These are phyloP conservation scores for Cotoneaster glaucophyllus DNA, from an alignment of 306 rosid species.

Conservation along the genomic window DNA sequence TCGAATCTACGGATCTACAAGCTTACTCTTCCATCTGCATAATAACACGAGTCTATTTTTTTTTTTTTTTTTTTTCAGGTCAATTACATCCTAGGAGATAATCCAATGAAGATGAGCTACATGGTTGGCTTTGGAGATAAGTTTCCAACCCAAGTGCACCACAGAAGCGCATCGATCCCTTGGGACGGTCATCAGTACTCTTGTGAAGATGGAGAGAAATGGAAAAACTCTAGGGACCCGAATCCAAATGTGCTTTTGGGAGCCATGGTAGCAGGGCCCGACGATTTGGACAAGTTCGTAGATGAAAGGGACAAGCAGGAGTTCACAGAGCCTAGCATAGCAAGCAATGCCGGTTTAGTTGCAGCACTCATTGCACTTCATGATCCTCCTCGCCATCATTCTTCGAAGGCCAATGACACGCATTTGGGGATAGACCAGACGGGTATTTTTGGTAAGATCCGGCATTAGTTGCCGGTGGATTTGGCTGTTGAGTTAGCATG, in stretches of 20 bases:
- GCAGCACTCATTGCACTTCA: constrained; percentile 77
- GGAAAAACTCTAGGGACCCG: constrained; percentile 44
- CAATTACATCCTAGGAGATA: constrained; percentile 69
- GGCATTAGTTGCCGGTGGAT: neutral
- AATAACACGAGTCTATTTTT: neutral
- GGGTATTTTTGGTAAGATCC: constrained; percentile 31
- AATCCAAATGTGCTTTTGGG: constrained; percentile 66
- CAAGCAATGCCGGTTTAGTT: constrained; percentile 82
- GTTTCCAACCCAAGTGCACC: constrained; percentile 68
- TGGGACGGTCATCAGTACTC: constrained; percentile 39
- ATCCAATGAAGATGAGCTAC: constrained; percentile 75
- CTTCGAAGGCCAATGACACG: constrained; percentile 8
- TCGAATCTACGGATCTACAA: neutral
- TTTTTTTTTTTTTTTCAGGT: constrained; percentile 32
- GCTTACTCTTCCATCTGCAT: neutral
- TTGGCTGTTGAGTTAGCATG: no score
- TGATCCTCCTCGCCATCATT: constrained; percentile 32
- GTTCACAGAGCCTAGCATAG: constrained; percentile 69
- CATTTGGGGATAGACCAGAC: constrained; percentile 50
- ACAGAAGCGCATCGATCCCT: constrained; percentile 73
- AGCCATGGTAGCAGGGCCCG: constrained; percentile 85
- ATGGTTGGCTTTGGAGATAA: constrained; percentile 61
- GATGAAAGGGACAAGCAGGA: constrained; percentile 52
- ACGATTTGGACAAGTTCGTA: constrained; percentile 38
- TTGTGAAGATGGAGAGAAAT: constrained; percentile 48